These are phyloP conservation scores for Xylaria hypoxylon DNA, from an alignment of 2,329 filamentous ascomycete genomes.

Conservation along the genomic window DNA sequence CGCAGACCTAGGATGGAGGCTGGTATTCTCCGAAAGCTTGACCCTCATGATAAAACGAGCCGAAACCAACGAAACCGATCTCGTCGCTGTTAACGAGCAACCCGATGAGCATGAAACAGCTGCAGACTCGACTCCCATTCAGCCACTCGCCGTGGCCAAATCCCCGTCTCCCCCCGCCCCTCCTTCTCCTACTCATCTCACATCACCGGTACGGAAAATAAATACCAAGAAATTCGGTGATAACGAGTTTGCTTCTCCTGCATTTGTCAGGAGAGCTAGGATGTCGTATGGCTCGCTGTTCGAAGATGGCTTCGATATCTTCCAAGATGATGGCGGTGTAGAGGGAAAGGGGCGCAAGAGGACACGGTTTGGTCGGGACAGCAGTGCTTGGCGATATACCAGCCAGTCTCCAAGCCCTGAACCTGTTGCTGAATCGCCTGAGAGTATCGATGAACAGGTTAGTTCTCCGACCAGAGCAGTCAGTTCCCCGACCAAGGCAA, in stretches of 20 bases:
- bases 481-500: constrained; percentile 40
- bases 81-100: constrained; percentile 65
- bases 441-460: constrained; percentile 34
- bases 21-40: constrained; percentile 65
- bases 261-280: constrained; percentile 79
- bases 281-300: constrained; percentile 76
- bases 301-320: constrained; percentile 73
- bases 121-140: constrained; percentile 11
- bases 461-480: constrained; percentile 40
- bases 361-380: constrained; percentile 74
- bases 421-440: constrained; percentile 41
- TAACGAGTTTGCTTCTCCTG: constrained; percentile 78
- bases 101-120: constrained; percentile 41
- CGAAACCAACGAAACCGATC: constrained; percentile 60
- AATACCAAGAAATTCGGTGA: constrained; percentile 54
- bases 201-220: constrained; percentile 51
- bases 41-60: constrained; percentile 58
- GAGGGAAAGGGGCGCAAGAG: constrained; percentile 74
- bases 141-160: neutral
- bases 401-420: constrained; percentile 79
- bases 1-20: constrained; percentile 67
- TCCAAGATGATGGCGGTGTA: constrained; percentile 75
- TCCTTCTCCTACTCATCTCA: constrained; percentile 16
- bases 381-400: constrained; percentile 78
- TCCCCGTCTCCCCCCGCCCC: constrained; percentile 10